phyloP scores from a whole-genome alignment of 176 grass and related monocot species.

The Oryza meyeriana region DNA sequence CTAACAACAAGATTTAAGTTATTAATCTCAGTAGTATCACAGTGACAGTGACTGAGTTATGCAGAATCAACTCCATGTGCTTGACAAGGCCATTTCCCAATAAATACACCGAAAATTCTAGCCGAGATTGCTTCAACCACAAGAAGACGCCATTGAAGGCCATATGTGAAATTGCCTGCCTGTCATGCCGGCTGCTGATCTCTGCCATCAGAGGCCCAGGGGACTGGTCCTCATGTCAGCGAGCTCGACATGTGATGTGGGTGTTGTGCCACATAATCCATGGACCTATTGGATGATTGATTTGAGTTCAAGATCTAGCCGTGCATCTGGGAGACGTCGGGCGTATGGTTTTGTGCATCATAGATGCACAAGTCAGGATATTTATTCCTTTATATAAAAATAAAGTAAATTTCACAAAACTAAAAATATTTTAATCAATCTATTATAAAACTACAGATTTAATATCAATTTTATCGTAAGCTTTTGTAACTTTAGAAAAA shows the following conservation, averaged over 20 bases:
- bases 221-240: not conserved
- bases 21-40: not conserved
- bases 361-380: too few relatives aligned
- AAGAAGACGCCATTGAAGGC: not conserved
- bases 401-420: too few relatives aligned
- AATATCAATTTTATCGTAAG: too few relatives aligned
- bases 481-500: too few relatives aligned
- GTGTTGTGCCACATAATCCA: not conserved
- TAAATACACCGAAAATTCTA: constrained; percentile 11
- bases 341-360: too few relatives aligned
- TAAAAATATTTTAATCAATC: too few relatives aligned
- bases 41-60: not conserved
- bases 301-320: not conserved
- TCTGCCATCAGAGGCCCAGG: not conserved
- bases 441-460: too few relatives aligned
- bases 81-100: not conserved
- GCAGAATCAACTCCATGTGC: not conserved
- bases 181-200: not conserved
- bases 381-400: too few relatives aligned
- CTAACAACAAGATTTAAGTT: not conserved
- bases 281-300: not conserved
- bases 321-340: not conserved
- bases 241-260: not conserved
- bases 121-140: not conserved
- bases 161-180: not conserved